Percentiles rank a stretch among this genome's conserved stretches.
Conservation (phyloP, 148 eudicot species). For the Tetragonia tetragonoides region DNA sequence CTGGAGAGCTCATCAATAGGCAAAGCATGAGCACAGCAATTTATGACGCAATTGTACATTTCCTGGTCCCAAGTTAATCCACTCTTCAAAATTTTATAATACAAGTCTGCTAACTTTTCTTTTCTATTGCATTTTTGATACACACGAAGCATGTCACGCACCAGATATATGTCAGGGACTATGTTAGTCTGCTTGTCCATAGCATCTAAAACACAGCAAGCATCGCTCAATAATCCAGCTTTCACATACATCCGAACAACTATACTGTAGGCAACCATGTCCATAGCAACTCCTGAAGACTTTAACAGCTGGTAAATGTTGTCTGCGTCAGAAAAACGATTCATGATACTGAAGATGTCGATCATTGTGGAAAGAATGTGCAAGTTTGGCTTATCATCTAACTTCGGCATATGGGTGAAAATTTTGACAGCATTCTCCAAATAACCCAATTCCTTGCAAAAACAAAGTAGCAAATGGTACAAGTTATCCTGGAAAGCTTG, state of each 20-base stretch:
- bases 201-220: conserved; percentile 58
- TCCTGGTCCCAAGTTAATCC: conserved; percentile 79
- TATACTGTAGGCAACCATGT: conserved; percentile 71
- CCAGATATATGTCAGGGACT: conserved; percentile 70
- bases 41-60: conserved; percentile 85
- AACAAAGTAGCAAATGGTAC: conserved; percentile 82
- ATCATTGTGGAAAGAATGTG: conserved; percentile 85
- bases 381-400: conserved; percentile 58
- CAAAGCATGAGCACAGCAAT: conserved; percentile 89
- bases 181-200: conserved; percentile 63
- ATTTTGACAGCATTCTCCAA: conserved; percentile 66
- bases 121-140: conserved; percentile 63
- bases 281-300: conserved; percentile 56
- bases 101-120: conserved; percentile 59
- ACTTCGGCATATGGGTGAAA: conserved; percentile 59
- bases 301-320: conserved; percentile 48
- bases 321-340: conserved; percentile 64
- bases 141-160: conserved; percentile 84
- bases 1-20: conserved; percentile 86
- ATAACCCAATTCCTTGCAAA: conserved; percentile 79
- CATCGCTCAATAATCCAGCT: conserved; percentile 59
- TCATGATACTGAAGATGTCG: conserved; percentile 69
- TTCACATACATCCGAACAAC: conserved; percentile 81
- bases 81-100: conserved; percentile 66
- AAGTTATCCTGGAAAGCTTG: conserved; percentile 73